Base-by-base conservation (phyloP, 768 basidiomycete species). In the Paxillus ammoniavirescens region DNA sequence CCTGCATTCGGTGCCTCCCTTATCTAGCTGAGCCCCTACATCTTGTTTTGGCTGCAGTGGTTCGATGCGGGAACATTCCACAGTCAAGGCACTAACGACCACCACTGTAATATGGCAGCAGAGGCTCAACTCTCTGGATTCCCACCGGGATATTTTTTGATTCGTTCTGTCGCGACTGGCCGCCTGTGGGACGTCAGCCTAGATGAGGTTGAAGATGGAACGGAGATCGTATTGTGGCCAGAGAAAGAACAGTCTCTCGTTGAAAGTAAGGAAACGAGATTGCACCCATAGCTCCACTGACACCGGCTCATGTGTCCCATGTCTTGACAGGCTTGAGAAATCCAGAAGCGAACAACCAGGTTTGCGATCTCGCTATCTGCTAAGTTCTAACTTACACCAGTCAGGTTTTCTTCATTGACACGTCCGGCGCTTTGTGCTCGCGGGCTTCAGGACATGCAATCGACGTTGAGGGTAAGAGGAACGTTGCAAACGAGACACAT, bases 331-430 rank as follows among this genome's bases (percentile, higher is more conserved):
- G 77, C 44, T 78, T 90, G 65, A 75, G 91, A 54, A 78, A 76
- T 55, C 87, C 86, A 0, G 78, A 80, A 33, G 77, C 84, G 2
- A 83, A 89, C 56, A 93, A 93, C 60, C 90, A 92, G 77, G 89
- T 82, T 38, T 28, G 72, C 60, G 36, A 13, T 42, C 28, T 35
- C 43, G 36, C 33, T 48, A 17, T 23, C 8, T 21, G 26, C 5
- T 13, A 18, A 28, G 30, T 46, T 30, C 30, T 9, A 31, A 26
- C 40, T 28, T 23, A 40, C 26, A 31, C 38, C 41, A 40, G 35
- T 38, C 49, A 92, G 87, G 87, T 93, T 15, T 93, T 91, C 73
- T 93, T 89, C 72, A 81, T 93, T 49, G 91, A 93, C 65, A 78
- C 81, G 2, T 80, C 82, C 17, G 91, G 91, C 17, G 83, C 82